Base-by-base conservation (phyloP, 495 filamentous ascomycete species). In the Penicillium manginii region DNA sequence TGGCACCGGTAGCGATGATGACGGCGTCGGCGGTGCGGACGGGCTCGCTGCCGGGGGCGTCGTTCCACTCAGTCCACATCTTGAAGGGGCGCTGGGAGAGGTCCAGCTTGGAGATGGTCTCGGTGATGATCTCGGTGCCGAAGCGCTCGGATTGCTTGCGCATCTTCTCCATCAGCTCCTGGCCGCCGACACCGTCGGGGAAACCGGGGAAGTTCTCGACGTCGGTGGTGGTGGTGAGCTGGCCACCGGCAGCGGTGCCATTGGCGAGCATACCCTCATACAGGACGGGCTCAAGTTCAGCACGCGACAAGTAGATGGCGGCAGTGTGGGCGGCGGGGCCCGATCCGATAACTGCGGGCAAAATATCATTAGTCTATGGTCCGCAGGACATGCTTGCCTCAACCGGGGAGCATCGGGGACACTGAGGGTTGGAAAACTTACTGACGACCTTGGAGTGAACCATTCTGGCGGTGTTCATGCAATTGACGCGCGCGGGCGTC, bases 201-300 rank as follows among this genome's bases (percentile, higher is more conserved):
- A 97, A 98, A 35, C 94, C 94, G 51, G 94, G 94, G 78, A 86
- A 98, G 79, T 98, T 98, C 82, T 98, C 94, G 54, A 98, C 86
- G 59, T 98, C 94, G 67, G 96, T 97, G 56, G 94, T 98, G 37
- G 94, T 98, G 22, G 94, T 98, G 55, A 98, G 80, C 80, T 98
- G 94, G 32, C 94, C 94, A 66, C 94, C 94, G 49, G 94, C 89
- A 6, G 94, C 94, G 72, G 96, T 94, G 65, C 94, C 94, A 66
- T 97, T 96, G 62, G 94, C 94, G 58, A 98, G 87, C 82, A 98
- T 96, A 58, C 94, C 94, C 80, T 98, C 94, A 69, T 98, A 98
- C 55, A 98, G 80, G 58, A 97, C 89, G 37, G 94, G 89, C 84
- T 74, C 60, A 62, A 98, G 79, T 73, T 98, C 92, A 61, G 94